Percentiles rank a stretch among this genome's conserved stretches.
phyloP scores from a whole-genome alignment of 768 basidiomycete species.

The Rubroboletus satanas region DNA sequence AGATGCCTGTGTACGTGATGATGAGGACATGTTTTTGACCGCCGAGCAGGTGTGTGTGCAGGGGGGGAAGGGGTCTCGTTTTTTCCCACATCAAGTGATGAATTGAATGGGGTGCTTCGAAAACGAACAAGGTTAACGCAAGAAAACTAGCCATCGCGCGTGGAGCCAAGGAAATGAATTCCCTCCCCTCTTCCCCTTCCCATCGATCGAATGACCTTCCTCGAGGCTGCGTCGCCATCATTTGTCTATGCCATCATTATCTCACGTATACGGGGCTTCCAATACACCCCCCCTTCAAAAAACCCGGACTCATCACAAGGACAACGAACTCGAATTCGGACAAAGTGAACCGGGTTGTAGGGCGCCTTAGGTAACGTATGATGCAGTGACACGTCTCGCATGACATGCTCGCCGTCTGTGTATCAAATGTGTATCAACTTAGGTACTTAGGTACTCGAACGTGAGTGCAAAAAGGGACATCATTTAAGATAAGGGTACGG shows the following conservation, averaged over 20 bases:
- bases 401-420: not conserved
- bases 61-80: not conserved
- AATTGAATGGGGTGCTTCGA: not conserved
- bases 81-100: not conserved
- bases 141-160: not conserved
- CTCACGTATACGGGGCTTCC: not conserved
- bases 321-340: not conserved
- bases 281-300: not conserved
- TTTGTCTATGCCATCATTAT: not conserved
- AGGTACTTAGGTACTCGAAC: not conserved
- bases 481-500: not conserved
- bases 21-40: not conserved
- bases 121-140: conserved; percentile 13
- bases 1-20: not conserved
- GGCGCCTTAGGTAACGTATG: not conserved
- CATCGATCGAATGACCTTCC: not conserved
- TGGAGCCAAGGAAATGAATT: not conserved
- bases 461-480: not conserved
- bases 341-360: not conserved
- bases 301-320: too few relatives aligned
- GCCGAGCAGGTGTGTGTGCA: not conserved
- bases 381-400: not conserved
- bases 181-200: not conserved
- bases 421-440: not conserved
- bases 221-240: not conserved